Percentiles rank a stretch among this genome's conserved stretches.
phyloP scores from a whole-genome alignment of 805 yeast species.

The Candida coleopterorum region DNA sequence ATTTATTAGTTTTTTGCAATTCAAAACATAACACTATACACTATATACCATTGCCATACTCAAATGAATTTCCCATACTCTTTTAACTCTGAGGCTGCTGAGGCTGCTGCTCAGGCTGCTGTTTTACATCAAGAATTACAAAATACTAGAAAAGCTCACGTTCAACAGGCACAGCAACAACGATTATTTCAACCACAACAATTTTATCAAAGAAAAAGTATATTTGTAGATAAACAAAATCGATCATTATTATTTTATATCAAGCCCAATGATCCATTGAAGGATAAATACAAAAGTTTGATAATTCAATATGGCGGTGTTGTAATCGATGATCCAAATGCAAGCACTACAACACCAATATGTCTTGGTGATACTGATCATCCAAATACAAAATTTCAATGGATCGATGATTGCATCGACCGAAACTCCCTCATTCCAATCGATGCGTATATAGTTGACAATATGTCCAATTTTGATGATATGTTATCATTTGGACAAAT shows the following conservation, averaged over 20 bases:
- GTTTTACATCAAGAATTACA: constrained; percentile 7
- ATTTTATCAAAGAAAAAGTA: neutral
- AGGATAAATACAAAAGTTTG: constrained; percentile 12
- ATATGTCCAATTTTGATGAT: constrained; percentile 2
- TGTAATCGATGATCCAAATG: constrained; percentile 11
- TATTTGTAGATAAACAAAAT: constrained; percentile 10
- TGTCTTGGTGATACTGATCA: constrained; percentile 4
- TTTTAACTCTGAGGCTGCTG: constrained; percentile 3
- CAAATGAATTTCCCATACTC: neutral
- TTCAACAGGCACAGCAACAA: constrained; percentile 5
- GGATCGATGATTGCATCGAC: constrained; percentile 14
- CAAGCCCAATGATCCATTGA: constrained; percentile 12
- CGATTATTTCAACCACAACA: constrained; percentile 3
- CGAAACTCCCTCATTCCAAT: constrained; percentile 10
- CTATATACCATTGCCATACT: too few relatives aligned
- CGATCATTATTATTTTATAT: constrained; percentile 14
- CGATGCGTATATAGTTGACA: constrained; percentile 3
- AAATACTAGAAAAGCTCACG: constrained; percentile 1
- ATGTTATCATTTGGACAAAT: neutral
- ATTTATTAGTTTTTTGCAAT: too few relatives aligned
- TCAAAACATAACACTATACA: too few relatives aligned
- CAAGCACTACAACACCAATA: constrained; percentile 8
- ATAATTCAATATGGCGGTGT: constrained; percentile 19
- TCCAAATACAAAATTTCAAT: constrained; percentile 7
- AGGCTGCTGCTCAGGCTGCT: constrained; percentile 10